Base-by-base conservation (phyloP, 768 basidiomycete species). In the Russula ochroleuca region DNA sequence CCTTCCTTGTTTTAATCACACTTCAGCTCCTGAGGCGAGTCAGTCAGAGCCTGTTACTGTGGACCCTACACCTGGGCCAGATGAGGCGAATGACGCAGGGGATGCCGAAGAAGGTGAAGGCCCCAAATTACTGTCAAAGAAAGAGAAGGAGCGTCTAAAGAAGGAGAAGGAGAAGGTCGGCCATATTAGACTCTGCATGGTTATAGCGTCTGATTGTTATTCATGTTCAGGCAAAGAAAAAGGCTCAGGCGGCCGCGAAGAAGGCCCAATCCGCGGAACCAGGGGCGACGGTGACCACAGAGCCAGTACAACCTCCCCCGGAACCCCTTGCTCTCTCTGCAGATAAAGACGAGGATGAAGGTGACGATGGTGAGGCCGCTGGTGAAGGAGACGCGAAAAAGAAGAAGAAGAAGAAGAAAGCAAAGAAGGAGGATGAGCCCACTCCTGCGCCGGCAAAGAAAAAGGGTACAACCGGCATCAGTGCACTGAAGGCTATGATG, bases 71-170 rank as follows among this genome's bases (percentile, higher is more conserved):
- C 56, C 63, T 15, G 68, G 69, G 40, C 62, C 71, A 41, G 69
- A 65, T 58, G 69, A 57, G 31, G 43, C 74, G 28, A 77, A 71
- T 40, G 73, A 74, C 14, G 81, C 78, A 23, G 82, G 77, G 25
- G 84, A 80, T 8, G 85, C 72, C 1, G 81, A 67, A 5, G 79
- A 81, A 35, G 85, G 81, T 56, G 75, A 75, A 54, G 90, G 83
- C 15, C 78, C 78, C 4, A 86, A 88, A 75, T 72, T 96, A 37
- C 75, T 97, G 40, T 87, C 88, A 19, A 98, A 98, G 78, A 97
- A 96, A 74, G 92, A 98, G 80, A 98, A 98, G 77, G 95, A 98
- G 74, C 87, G 87, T 73, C 78, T 96, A 65, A 98, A 98, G 84
- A 98, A 98, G 78, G 95, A 98, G 76, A 85, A 86, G 57, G 94